Conservation (phyloP, 2,329 filamentous ascomycete species). For the Pleoardoris graminearum region DNA sequence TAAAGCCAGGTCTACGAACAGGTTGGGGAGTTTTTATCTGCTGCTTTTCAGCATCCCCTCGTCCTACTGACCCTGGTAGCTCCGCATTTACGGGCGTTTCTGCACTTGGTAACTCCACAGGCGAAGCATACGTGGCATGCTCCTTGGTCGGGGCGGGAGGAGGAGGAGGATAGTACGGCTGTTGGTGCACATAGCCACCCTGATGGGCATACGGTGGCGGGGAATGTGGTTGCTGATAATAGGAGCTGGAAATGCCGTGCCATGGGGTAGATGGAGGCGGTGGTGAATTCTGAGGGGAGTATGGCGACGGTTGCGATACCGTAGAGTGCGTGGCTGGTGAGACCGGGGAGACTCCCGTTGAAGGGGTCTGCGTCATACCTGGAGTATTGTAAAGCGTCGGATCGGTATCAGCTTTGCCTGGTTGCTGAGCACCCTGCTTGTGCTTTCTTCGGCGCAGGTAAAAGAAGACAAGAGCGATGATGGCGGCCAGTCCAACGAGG, state of each 20-base stretch:
- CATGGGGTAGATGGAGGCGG: slow-evolving; percentile 5
- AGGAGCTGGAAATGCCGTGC: background rate
- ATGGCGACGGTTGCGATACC: slow-evolving; percentile 12
- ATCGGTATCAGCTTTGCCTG: background rate
- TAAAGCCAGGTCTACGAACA: background rate
- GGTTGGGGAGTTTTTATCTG: slow-evolving; percentile 5
- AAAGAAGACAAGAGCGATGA: slow-evolving; percentile 23
- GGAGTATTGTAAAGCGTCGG: background rate
- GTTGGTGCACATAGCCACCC: slow-evolving; percentile 2
- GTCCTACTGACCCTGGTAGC: slow-evolving; percentile 1
- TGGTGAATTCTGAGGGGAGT: slow-evolving; percentile 16
- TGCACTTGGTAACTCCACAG: slow-evolving; percentile 10
- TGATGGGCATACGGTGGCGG: slow-evolving; percentile 4
- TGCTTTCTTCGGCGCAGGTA: slow-evolving; percentile 27
- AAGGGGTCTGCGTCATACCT: slow-evolving; percentile 1
- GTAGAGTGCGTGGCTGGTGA: slow-evolving; percentile 18
- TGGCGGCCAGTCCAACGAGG: slow-evolving; percentile 22
- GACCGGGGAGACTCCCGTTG: slow-evolving; percentile 1
- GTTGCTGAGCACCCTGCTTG: slow-evolving; percentile 12
- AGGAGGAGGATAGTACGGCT: slow-evolving; percentile 12
- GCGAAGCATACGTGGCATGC: background rate
- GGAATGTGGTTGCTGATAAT: slow-evolving; percentile 1
- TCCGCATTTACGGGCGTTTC: slow-evolving; percentile 7
- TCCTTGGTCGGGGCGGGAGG: background rate
- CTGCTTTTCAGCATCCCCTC: background rate